Conservation (phyloP, 2,329 filamentous ascomycete genomes). For the Zalaria sp. region DNA sequence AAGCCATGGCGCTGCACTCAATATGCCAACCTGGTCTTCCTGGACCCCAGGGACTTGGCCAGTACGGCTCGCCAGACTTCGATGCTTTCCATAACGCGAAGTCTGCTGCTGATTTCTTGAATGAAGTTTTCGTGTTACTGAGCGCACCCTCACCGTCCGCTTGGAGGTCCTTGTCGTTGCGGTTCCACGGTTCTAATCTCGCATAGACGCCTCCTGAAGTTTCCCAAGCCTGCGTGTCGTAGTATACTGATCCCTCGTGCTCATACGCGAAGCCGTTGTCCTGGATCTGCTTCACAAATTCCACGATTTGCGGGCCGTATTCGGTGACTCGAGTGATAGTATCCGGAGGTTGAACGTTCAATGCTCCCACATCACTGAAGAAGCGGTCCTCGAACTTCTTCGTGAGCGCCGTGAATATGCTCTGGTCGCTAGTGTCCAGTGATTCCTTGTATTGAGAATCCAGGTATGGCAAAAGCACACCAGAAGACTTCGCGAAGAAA, state of each 20-base stretch:
- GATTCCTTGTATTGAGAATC: slow-evolving; percentile 47
- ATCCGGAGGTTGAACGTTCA: slow-evolving; percentile 76
- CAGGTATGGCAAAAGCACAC: slow-evolving; percentile 69
- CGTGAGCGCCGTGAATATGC: slow-evolving; percentile 80
- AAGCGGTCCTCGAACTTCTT: slow-evolving; percentile 79
- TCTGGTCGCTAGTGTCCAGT: slow-evolving; percentile 46
- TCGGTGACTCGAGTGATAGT: slow-evolving; percentile 82
- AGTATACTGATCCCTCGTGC: slow-evolving; percentile 67
- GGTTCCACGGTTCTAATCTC: slow-evolving; percentile 69
- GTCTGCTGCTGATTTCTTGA: slow-evolving; percentile 66
- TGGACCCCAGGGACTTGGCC: slow-evolving; percentile 76
- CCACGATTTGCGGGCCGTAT: slow-evolving; percentile 74
- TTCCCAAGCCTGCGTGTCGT: slow-evolving; percentile 80
- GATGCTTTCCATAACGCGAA: slow-evolving; percentile 92
- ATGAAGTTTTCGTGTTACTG: slow-evolving; percentile 33
- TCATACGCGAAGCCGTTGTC: slow-evolving; percentile 74
- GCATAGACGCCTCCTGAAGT: slow-evolving; percentile 74
- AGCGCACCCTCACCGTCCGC: slow-evolving; percentile 85
- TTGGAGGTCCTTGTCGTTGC: slow-evolving; percentile 67
- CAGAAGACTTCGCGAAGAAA: slow-evolving; percentile 46
- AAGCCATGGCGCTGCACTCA: slow-evolving; percentile 93
- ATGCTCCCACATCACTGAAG: slow-evolving; percentile 68
- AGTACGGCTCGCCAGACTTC: slow-evolving; percentile 82
- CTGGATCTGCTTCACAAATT: slow-evolving; percentile 71
- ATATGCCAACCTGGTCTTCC: slow-evolving; percentile 94